Conservation (phyloP, 108 stramenopile genomes). For the Nitzschia putrida region DNA sequence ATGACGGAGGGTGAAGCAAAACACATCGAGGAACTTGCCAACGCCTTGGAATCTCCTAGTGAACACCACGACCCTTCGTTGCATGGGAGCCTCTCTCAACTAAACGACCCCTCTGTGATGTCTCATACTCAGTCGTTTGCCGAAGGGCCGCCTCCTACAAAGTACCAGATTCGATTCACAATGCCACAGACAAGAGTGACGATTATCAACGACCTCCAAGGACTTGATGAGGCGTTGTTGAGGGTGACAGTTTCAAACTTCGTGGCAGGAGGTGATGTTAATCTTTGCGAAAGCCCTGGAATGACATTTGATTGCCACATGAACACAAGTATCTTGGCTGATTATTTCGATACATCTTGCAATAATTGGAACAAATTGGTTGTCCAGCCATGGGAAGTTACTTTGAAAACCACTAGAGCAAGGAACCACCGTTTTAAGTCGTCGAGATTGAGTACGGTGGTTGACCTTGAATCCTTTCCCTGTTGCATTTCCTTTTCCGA, state of each 20-base stretch:
- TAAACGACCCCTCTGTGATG: not conserved
- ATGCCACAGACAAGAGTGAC: slow-evolving; percentile 64
- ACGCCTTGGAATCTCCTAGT: slow-evolving; percentile 44
- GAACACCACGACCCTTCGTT: not conserved
- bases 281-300: not conserved
- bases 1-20: slow-evolving; percentile 51
- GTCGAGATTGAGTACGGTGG: slow-evolving; percentile 54
- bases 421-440: slow-evolving; percentile 50
- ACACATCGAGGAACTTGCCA: slow-evolving; percentile 59
- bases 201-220: slow-evolving; percentile 84
- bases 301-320: slow-evolving; percentile 45
- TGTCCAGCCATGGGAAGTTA: slow-evolving; percentile 71
- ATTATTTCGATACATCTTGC: slow-evolving; percentile 76
- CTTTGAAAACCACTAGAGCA: slow-evolving; percentile 56
- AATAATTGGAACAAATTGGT: slow-evolving; percentile 71
- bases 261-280: slow-evolving; percentile 44
- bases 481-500: slow-evolving; percentile 81
- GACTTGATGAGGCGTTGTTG: slow-evolving; percentile 82
- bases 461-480: slow-evolving; percentile 78
- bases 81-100: slow-evolving; percentile 9
- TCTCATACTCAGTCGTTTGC: not conserved
- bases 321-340: slow-evolving; percentile 58
- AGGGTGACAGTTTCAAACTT: slow-evolving; percentile 60
- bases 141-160: slow-evolving; percentile 10
- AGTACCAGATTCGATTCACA: slow-evolving; percentile 54